Evolutionary conservation across 2,329 filamentous ascomycete genomes (phyloP), one percentile per base, ranked within the genome.

Genomic region (Cucurbitaria berberidis): DNA sequence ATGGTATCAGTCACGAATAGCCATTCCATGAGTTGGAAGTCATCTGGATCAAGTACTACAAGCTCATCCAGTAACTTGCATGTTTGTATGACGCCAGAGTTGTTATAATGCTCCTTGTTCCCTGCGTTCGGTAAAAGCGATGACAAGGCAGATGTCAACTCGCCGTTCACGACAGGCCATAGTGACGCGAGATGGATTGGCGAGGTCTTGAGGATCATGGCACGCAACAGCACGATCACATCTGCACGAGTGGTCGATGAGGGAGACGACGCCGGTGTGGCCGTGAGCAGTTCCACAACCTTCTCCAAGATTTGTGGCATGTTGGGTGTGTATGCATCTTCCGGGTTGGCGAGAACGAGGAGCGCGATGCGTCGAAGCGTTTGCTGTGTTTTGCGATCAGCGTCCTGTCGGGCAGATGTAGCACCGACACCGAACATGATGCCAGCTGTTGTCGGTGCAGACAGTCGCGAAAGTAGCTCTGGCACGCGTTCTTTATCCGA

Each of bases 401-500:
- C 92, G 76, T 99, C 95, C n/a, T 96, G 84, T 53, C 95, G 84
- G 30, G 95, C 95, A 38, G 93, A 96, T 19, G 91, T 92, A 6
- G 95, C 95, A 10, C 96, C 96, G 0, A 99, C 95, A n/a, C 95
- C 95, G 68, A 99, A 99, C 72, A 99, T 93, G 63, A 99, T 96
- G 8, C 95, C 95, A 0, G 96, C 95, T 13, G 93, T 93, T 1
- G 93, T 91, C 5, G 95, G 95, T 3, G 93, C 85, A 5, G 87
- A 87, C 57, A 99, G 84, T 18, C 91, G 88, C 32, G 84, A 81
- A 8, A 98, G 77, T 3, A 97, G 80, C 57, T 99, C 95, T 0
- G 87, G 80, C 76, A 99, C 84, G 41, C 90, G 86, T 49, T 97
- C 93, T 76, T 96, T 97, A 74, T 99, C 95, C 15, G 85, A 85